A percentile compares a stretch with the other conserved stretches of the same genome.
These are phyloP conservation scores for Gynostemma pentaphyllum DNA, from an alignment of 306 rosid genomes.

Conservation along the genomic window DNA sequence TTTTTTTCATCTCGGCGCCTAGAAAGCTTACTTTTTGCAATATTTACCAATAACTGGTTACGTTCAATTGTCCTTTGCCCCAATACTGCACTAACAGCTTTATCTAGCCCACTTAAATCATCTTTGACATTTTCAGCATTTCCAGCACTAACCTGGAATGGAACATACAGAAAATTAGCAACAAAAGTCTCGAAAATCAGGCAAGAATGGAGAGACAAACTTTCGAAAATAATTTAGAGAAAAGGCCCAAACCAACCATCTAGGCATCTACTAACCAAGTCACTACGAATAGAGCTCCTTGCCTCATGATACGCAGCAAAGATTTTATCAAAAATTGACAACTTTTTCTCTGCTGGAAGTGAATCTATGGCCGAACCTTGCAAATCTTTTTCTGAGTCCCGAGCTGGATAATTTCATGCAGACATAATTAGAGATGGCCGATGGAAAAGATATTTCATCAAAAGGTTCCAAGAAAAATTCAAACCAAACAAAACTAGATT, in stretches of 20 bases:
- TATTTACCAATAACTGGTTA: constrained; percentile 71
- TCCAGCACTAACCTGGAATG: constrained; percentile 81
- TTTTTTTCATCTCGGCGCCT: constrained; percentile 75
- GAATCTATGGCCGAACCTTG: constrained; percentile 58
- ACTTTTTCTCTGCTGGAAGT: constrained; percentile 63
- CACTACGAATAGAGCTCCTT: constrained; percentile 84
- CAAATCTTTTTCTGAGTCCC: constrained; percentile 87
- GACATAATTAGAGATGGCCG: constrained; percentile 10
- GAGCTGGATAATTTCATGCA: constrained; percentile 56
- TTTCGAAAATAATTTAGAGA: neutral
- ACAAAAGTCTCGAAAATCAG: constrained; percentile 6
- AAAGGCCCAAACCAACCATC: neutral
- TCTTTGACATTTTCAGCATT: constrained; percentile 78
- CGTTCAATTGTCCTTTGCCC: constrained; percentile 96
- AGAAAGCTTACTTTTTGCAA: constrained; percentile 78
- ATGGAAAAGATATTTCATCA: neutral
- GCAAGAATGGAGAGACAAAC: neutral
- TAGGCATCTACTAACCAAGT: constrained; percentile 82
- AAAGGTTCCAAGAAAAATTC: neutral
- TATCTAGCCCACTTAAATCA: constrained; percentile 91
- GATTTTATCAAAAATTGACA: constrained; percentile 74
- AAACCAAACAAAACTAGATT: neutral
- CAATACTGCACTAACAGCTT: constrained; percentile 87
- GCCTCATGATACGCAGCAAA: constrained; percentile 94
- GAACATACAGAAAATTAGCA: constrained; percentile 18